Conservation (phyloP, 2,329 filamentous ascomycete genomes). For the Aspergillus pseudotamarii region DNA sequence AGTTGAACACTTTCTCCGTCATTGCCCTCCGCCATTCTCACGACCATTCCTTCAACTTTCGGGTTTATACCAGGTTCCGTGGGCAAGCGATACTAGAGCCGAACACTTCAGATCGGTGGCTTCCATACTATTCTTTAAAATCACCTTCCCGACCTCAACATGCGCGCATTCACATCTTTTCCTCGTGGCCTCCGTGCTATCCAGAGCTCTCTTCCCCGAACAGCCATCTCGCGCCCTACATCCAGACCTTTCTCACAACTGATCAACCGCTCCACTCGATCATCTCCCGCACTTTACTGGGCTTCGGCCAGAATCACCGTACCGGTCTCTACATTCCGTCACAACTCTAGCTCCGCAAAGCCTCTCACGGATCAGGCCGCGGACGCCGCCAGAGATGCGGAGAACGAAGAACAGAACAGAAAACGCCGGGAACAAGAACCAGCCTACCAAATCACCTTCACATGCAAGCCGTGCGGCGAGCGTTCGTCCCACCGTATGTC, state of each 20-base stretch:
- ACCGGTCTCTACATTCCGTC: conserved; percentile 21
- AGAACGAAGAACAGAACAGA: conserved; percentile 39
- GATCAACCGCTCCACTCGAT: conserved; percentile 16
- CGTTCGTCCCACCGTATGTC: conserved; percentile 84
- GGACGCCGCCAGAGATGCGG: conserved; percentile 31
- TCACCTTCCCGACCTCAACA: not conserved
- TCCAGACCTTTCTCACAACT: conserved; percentile 26
- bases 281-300: conserved; percentile 8
- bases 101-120: not conserved
- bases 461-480: conserved; percentile 80
- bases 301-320: conserved; percentile 1
- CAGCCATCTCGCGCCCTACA: conserved; percentile 18
- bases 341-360: conserved; percentile 31
- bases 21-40: conserved; percentile 3
- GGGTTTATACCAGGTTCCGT: not conserved
- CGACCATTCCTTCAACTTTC: not conserved
- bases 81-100: not conserved
- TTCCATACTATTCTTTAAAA: not conserved
- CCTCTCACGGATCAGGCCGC: conserved; percentile 37
- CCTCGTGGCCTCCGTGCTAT: conserved; percentile 27
- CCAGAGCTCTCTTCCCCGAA: conserved; percentile 18
- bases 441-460: conserved; percentile 87
- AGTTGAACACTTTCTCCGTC: conserved; percentile 19
- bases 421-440: conserved; percentile 55
- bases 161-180: conserved; percentile 23